Evolutionary conservation across 495 filamentous ascomycete species (phyloP).

Genomic region (Diplogelasinospora grovesii): DNA sequence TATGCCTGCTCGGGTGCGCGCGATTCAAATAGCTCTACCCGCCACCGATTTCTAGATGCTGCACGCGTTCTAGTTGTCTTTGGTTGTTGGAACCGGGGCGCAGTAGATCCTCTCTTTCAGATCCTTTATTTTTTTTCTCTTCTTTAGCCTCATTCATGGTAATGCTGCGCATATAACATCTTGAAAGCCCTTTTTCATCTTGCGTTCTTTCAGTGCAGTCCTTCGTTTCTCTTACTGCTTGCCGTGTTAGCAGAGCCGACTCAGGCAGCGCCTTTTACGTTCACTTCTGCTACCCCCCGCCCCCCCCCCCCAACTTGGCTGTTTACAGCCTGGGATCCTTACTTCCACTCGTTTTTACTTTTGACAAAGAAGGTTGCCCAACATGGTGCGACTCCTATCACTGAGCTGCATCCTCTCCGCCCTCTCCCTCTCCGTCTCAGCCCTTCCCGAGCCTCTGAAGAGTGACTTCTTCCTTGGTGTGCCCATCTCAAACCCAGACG

Average conservation of each 20-base stretch:
- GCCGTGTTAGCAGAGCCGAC: slow-evolving; percentile 1
- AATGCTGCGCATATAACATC: slow-evolving; percentile 21
- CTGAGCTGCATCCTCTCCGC: slow-evolving; percentile 23
- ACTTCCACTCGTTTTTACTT: slow-evolving; percentile 5
- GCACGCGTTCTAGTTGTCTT: slow-evolving; percentile 1
- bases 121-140: slow-evolving; percentile 6
- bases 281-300: neutral
- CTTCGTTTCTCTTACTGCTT: slow-evolving; percentile 1
- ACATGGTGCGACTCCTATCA: too few relatives aligned
- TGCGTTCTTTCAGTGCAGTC: neutral
- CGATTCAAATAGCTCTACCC: too few relatives aligned
- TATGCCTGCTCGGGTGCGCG: too few relatives aligned
- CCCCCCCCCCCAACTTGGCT: neutral
- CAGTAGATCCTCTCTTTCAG: slow-evolving; percentile 8
- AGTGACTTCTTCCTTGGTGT: slow-evolving; percentile 29
- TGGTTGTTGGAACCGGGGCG: too few relatives aligned
- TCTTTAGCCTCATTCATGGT: slow-evolving; percentile 8
- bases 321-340: slow-evolving; percentile 1
- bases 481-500: slow-evolving; percentile 38
- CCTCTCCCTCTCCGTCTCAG: slow-evolving; percentile 27
- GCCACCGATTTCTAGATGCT: too few relatives aligned
- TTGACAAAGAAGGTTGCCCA: neutral
- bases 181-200: slow-evolving; percentile 6
- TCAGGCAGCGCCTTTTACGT: slow-evolving; percentile 3
- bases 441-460: slow-evolving; percentile 19